Conservation (phyloP, 2,329 filamentous ascomycete species). For the Coleophoma cylindrospora region DNA sequence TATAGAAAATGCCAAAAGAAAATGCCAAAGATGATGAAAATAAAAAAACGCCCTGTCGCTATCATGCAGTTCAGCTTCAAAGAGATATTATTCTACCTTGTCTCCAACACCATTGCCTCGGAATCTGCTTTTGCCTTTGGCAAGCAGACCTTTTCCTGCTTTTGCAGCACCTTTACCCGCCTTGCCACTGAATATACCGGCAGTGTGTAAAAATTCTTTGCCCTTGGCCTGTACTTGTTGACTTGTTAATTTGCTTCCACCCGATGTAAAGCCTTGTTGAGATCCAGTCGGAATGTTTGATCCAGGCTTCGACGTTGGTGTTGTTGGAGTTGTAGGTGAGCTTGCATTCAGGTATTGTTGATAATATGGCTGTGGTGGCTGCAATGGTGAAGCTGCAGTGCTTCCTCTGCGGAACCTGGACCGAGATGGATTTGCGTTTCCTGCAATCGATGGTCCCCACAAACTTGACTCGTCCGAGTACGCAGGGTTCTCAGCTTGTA, state of each 20-base stretch:
- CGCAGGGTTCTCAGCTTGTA: slow-evolving; percentile 43
- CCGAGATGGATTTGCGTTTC: slow-evolving; percentile 8
- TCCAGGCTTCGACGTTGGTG: slow-evolving; percentile 10
- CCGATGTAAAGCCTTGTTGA: slow-evolving; percentile 20
- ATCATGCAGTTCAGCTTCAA: slow-evolving; percentile 24
- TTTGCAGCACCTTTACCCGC: slow-evolving; percentile 55
- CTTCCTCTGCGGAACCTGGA: slow-evolving; percentile 16
- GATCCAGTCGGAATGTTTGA: slow-evolving; percentile 11
- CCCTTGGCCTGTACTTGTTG: slow-evolving; percentile 57
- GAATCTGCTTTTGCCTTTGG: slow-evolving; percentile 85
- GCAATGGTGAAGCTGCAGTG: slow-evolving; percentile 10
- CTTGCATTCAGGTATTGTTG: slow-evolving; percentile 53
- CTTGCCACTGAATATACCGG: slow-evolving; percentile 65
- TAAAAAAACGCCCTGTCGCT: slow-evolving; percentile 20
- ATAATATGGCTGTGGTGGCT: slow-evolving; percentile 49
- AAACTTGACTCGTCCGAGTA: slow-evolving; percentile 32
- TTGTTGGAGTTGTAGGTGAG: slow-evolving; percentile 20
- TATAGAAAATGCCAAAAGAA: slow-evolving; percentile 8
- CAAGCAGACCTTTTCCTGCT: slow-evolving; percentile 85
- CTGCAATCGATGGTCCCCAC: slow-evolving; percentile 10
- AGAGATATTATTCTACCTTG: slow-evolving; percentile 73
- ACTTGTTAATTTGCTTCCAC: slow-evolving; percentile 20
- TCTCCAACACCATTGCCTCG: slow-evolving; percentile 56
- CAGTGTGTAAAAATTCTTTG: slow-evolving; percentile 83
- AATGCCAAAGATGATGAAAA: slow-evolving; percentile 6